phyloP scores from a whole-genome alignment of 371 early-diverging fungal genomes.

The Parasitella parasitica region DNA sequence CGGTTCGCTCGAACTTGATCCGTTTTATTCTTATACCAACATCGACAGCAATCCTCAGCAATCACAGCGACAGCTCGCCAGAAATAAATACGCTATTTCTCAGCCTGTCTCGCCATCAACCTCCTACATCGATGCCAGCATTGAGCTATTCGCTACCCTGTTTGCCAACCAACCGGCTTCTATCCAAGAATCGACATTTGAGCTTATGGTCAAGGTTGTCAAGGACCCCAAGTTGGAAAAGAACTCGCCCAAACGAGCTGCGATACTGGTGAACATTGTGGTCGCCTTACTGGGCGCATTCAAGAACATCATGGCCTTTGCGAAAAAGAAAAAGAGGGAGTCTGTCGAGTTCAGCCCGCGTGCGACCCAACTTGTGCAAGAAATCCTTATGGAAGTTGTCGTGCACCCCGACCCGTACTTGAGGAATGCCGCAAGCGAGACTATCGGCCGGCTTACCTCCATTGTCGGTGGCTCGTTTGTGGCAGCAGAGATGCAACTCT shows the following conservation, averaged over 20 bases:
- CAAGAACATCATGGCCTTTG: slow-evolving; percentile 55
- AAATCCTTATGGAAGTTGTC: slow-evolving; percentile 67
- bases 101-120: slow-evolving; percentile 44
- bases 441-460: slow-evolving; percentile 80
- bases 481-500: slow-evolving; percentile 76
- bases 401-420: slow-evolving; percentile 71
- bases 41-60: slow-evolving; percentile 18
- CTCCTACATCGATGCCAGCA: slow-evolving; percentile 42
- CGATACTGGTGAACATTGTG: slow-evolving; percentile 80
- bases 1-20: slow-evolving; percentile 63
- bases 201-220: slow-evolving; percentile 67
- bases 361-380: slow-evolving; percentile 53
- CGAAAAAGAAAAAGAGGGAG: slow-evolving; percentile 30
- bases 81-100: slow-evolving; percentile 20
- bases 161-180: slow-evolving; percentile 62
- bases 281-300: slow-evolving; percentile 69
- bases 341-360: slow-evolving; percentile 47
- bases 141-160: slow-evolving; percentile 73
- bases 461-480: slow-evolving; percentile 75
- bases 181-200: slow-evolving; percentile 77
- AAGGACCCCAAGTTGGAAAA: slow-evolving; percentile 66
- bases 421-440: slow-evolving; percentile 79
- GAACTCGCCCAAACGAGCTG: slow-evolving; percentile 74
- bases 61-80: not conserved
- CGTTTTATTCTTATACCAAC: slow-evolving; percentile 56